Evolutionary conservation across 768 basidiomycete genomes (phyloP).

Genomic region (Crepidotus variabilis): DNA sequence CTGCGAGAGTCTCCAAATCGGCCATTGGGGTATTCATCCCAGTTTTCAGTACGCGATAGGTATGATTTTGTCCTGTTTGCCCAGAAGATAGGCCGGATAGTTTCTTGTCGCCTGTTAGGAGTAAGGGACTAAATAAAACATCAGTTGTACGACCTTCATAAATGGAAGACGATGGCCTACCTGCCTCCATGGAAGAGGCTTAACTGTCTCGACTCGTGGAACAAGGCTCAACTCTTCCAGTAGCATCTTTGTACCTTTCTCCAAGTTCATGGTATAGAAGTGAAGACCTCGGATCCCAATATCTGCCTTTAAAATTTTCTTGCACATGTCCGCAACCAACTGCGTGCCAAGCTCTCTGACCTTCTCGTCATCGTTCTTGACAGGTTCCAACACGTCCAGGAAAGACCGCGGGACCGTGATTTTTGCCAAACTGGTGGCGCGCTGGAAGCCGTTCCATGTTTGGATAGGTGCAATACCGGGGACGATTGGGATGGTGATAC

Average conservation of each 20-base stretch:
- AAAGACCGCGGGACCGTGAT: conserved; percentile 75
- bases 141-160: conserved; percentile 7
- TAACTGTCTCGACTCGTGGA: conserved; percentile 84
- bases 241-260: conserved; percentile 93
- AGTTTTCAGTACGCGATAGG: conserved; percentile 93
- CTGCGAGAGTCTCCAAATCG: conserved; percentile 96
- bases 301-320: conserved; percentile 73
- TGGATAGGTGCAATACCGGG: conserved; percentile 96
- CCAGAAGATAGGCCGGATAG: conserved; percentile 98
- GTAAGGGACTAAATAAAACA: conserved; percentile 69
- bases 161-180: conserved; percentile 32
- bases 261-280: conserved; percentile 97
- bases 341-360: conserved; percentile 91
- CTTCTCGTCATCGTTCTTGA: conserved; percentile 91
- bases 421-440: conserved; percentile 75
- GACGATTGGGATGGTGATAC: conserved; percentile 86
- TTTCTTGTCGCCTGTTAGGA: conserved; percentile 85
- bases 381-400: conserved; percentile 74
- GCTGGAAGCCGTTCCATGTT: conserved; percentile 92
- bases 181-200: conserved; percentile 97
- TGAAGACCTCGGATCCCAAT: conserved; percentile 88
- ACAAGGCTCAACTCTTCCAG: conserved; percentile 89
- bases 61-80: conserved; percentile 96
- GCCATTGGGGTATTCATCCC: conserved; percentile 99
- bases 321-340: conserved; percentile 93